Conservation (phyloP, 352 stramenopile genomes). For the Phytophthora tubulina region DNA sequence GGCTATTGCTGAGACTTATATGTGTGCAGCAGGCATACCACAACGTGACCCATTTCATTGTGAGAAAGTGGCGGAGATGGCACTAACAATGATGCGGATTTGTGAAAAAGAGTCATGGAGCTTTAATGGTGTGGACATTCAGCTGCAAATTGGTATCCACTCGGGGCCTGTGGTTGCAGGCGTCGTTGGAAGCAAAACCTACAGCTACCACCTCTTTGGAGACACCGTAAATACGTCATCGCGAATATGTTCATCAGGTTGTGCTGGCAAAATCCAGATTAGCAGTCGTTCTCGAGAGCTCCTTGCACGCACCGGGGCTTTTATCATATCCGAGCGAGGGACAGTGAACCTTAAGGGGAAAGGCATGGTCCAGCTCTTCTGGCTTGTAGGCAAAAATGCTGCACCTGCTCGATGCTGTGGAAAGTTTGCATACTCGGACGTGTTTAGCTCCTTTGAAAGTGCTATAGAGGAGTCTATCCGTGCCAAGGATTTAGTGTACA, state of each 20-base stretch:
- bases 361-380: constrained; percentile 72
- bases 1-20: constrained; percentile 89
- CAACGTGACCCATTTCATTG: constrained; percentile 73
- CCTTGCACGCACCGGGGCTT: constrained; percentile 53
- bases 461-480: constrained; percentile 68
- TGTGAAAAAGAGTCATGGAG: constrained; percentile 76
- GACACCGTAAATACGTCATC: constrained; percentile 88
- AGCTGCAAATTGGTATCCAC: constrained; percentile 89
- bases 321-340: constrained; percentile 67
- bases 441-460: constrained; percentile 50
- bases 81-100: constrained; percentile 77
- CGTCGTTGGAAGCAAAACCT: constrained; percentile 84
- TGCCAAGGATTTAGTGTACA: constrained; percentile 41
- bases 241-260: constrained; percentile 78
- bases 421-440: constrained; percentile 33
- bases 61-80: constrained; percentile 83
- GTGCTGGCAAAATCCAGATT: constrained; percentile 75
- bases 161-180: constrained; percentile 81
- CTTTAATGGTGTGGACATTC: constrained; percentile 77
- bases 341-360: constrained; percentile 82
- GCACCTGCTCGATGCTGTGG: constrained; percentile 8
- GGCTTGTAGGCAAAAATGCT: constrained; percentile 67
- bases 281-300: constrained; percentile 65
- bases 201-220: constrained; percentile 89
- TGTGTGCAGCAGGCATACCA: constrained; percentile 75